Evolutionary conservation across 2,329 filamentous ascomycete species (phyloP).

Genomic region (Trichocomaceae sp.): DNA sequence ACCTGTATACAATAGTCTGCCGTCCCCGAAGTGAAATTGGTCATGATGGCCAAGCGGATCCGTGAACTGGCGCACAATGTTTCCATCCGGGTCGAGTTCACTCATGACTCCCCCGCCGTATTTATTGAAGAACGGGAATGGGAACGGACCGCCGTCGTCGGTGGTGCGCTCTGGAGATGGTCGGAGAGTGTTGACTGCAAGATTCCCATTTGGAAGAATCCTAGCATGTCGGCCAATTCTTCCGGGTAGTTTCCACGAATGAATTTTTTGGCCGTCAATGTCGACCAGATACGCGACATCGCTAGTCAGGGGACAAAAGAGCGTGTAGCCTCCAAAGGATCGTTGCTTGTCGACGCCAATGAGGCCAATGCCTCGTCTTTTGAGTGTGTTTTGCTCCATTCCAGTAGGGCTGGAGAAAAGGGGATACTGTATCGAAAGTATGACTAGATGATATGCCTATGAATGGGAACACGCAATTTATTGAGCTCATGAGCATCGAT

Average conservation of each 20-base stretch:
- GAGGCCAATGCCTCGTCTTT: slow-evolving; percentile 37
- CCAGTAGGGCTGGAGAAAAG: no score
- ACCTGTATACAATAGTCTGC: slow-evolving; percentile 39
- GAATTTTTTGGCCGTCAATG: slow-evolving; percentile 38
- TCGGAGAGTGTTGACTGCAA: slow-evolving; percentile 41
- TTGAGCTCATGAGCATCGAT: no score
- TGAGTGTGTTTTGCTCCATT: slow-evolving; percentile 42
- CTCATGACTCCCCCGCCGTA: slow-evolving; percentile 44
- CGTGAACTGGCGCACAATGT: slow-evolving; percentile 34
- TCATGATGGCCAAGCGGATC: slow-evolving; percentile 43
- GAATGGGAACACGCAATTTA: no score
- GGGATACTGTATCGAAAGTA: no score
- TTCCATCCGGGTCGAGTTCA: slow-evolving; percentile 34
- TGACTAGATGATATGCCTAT: no score
- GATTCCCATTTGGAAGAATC: slow-evolving; percentile 40
- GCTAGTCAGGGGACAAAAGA: slow-evolving; percentile 39
- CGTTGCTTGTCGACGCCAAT: slow-evolving; percentile 32
- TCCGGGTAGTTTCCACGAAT: slow-evolving; percentile 39
- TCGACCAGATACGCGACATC: slow-evolving; percentile 36
- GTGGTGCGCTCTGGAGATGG: slow-evolving; percentile 21
- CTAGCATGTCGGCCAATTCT: slow-evolving; percentile 40
- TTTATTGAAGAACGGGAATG: slow-evolving; percentile 42
- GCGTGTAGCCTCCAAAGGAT: slow-evolving; percentile 37
- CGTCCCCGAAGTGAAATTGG: slow-evolving; percentile 41
- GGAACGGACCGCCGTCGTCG: slow-evolving; percentile 23